Percentiles rank a stretch among this genome's conserved stretches.
Conservation (phyloP, 768 basidiomycete species). For the Pleurotus citrinopileatus region DNA sequence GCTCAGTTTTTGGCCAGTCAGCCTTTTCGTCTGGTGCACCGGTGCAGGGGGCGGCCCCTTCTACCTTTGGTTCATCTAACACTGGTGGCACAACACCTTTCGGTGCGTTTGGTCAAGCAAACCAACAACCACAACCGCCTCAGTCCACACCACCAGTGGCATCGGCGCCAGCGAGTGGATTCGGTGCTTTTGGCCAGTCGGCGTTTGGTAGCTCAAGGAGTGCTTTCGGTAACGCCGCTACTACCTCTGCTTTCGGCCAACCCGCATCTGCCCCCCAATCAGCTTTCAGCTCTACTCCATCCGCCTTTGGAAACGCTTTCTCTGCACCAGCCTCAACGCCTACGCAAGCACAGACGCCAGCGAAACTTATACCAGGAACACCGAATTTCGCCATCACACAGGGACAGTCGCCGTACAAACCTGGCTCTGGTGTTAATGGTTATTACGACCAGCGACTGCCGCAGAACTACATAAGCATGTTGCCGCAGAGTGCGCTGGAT, state of each 20-base stretch:
- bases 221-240: slow-evolving; percentile 6
- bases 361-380: slow-evolving; percentile 13
- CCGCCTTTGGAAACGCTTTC: slow-evolving; percentile 2
- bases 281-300: slow-evolving; percentile 10
- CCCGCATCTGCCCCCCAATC: slow-evolving; percentile 12
- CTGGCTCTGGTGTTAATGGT: slow-evolving; percentile 45
- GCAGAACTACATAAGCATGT: slow-evolving; percentile 48
- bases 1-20: slow-evolving; percentile 27
- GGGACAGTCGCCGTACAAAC: slow-evolving; percentile 32
- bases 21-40: slow-evolving; percentile 12
- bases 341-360: slow-evolving; percentile 10
- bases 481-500: slow-evolving; percentile 48
- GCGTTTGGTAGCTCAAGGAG: background rate
- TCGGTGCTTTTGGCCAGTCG: slow-evolving; percentile 1
- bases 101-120: slow-evolving; percentile 8
- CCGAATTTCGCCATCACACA: slow-evolving; percentile 25
- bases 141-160: slow-evolving; percentile 15
- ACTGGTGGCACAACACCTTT: slow-evolving; percentile 20
- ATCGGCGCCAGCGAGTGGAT: background rate
- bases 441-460: slow-evolving; percentile 59
- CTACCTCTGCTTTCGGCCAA: slow-evolving; percentile 31
- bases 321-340: slow-evolving; percentile 8
- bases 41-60: slow-evolving; percentile 8
- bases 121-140: background rate
- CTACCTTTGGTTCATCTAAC: slow-evolving; percentile 4